A percentile compares a stretch with the other conserved stretches of the same genome.
Conservation (phyloP, 2,329 filamentous ascomycete species). For the Talaromyces sp. region DNA sequence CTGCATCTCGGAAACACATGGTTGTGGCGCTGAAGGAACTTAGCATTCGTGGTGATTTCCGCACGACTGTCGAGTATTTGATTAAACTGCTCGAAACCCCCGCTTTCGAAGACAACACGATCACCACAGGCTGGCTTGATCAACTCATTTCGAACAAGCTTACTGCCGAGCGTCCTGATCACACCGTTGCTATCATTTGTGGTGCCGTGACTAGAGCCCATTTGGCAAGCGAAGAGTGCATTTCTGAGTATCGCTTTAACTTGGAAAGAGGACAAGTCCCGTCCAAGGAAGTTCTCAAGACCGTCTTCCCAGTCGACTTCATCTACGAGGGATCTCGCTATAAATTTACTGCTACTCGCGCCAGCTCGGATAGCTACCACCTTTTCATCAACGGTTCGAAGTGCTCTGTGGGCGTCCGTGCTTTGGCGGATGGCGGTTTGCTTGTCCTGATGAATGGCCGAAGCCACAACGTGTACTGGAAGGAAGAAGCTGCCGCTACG, state of each 20-base stretch:
- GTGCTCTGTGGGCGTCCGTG: conserved; percentile 86
- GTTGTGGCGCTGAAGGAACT: conserved; percentile 96
- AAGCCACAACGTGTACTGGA: conserved; percentile 99
- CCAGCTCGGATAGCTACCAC: conserved; percentile 89
- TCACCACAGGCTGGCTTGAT: conserved; percentile 97
- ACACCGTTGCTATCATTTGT: conserved; percentile 88
- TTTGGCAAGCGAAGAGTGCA: conserved; percentile 83
- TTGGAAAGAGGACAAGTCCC: conserved; percentile 97
- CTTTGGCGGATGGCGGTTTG: conserved; percentile 88
- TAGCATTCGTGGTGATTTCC: conserved; percentile 98
- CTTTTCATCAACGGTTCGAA: conserved; percentile 99
- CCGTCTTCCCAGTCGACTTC: conserved; percentile 95
- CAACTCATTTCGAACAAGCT: conserved; percentile 97
- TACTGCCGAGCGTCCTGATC: conserved; percentile 90
- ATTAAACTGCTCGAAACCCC: conserved; percentile 98
- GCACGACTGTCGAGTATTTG: conserved; percentile 96
- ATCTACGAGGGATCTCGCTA: conserved; percentile 96
- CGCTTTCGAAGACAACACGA: conserved; percentile 97
- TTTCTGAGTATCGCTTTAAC: conserved; percentile 78
- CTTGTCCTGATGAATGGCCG: conserved; percentile 85
- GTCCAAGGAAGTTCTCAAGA: conserved; percentile 94
- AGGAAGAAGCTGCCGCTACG: conserved; percentile 94
- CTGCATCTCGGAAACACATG: conserved; percentile 97
- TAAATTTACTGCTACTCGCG: conserved; percentile 95
- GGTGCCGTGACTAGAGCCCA: conserved; percentile 94